Base-by-base conservation (phyloP, 2,329 filamentous ascomycete species). In the Cadophora sp. region DNA sequence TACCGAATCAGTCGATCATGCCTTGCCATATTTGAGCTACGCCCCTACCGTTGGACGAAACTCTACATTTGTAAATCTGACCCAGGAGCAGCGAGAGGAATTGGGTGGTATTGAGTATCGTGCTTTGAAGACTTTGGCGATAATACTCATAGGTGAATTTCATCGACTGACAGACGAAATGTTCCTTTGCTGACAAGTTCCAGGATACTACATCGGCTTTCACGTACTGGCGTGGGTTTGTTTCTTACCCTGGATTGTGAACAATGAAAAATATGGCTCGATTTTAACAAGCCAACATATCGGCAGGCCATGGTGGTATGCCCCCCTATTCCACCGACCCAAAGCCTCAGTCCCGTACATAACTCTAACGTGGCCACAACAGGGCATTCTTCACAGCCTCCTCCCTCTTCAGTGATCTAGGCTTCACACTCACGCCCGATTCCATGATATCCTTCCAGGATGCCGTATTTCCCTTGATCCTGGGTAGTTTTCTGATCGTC, bases 71-170 rank as follows among this genome's bases (percentile, higher is more conserved):
- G 86, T 96, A 14, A 93, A 94, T 73, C 80, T 99, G 72, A 92
- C 91, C 0, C 91, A 97, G 73, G 93, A 96, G 71, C 94, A 99
- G 80, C 88, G 96, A 72, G 94, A 99, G 77, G 96, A 99, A 79
- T 83, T 99, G 2, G 96, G 96, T 12, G 96, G 96, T 22, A 97
- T 99, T 71, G 96, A 99, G 79, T 99, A 99, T 76, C 90, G 96
- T 5, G 92, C 95, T 0, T 79, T 99, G 69, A 97, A 97, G 79
- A 93, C 93, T 2, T 81, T 99, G 60, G 92, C 92, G 0, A 78
- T 93, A 27, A 89, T 98, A n/a, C 55, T 58, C 9, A 37, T 37
- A 14, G 16, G 55, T 58, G 19, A 22, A n/a, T 9, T 9, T 34
- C 31, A 34, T 9, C 31, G 9, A 34, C 5, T 5, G 31, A 34